phyloP scores from a whole-genome alignment of 2,329 filamentous ascomycete species.

The Colletotrichum brevisporum region DNA sequence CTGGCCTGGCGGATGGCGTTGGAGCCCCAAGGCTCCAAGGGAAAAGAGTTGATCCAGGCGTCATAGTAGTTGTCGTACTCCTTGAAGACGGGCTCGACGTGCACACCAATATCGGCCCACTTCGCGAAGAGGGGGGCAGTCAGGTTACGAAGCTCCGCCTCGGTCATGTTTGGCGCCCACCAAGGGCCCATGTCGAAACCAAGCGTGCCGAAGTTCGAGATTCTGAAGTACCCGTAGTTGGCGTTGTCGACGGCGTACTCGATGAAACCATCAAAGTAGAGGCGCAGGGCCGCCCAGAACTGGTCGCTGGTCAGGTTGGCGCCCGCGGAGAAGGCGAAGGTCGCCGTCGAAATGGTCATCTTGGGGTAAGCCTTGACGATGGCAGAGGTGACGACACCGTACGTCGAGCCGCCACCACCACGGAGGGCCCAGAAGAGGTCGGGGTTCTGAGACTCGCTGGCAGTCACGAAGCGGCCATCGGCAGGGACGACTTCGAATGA shows the following conservation, averaged over 20 bases:
- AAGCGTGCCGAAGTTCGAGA: slow-evolving; percentile 44
- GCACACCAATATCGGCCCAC: slow-evolving; percentile 50
- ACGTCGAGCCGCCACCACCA: slow-evolving; percentile 60
- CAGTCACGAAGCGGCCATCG: slow-evolving; percentile 62
- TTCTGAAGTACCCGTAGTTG: slow-evolving; percentile 46
- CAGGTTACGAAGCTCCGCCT: slow-evolving; percentile 53
- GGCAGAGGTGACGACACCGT: slow-evolving; percentile 68
- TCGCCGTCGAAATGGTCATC: slow-evolving; percentile 57
- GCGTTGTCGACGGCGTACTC: slow-evolving; percentile 45
- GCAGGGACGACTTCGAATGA: slow-evolving; percentile 71
- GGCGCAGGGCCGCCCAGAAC: slow-evolving; percentile 49
- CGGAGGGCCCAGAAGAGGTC: slow-evolving; percentile 77
- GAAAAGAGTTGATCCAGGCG: slow-evolving; percentile 47
- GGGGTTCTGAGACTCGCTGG: slow-evolving; percentile 65
- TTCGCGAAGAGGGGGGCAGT: slow-evolving; percentile 51
- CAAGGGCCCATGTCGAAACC: slow-evolving; percentile 50
- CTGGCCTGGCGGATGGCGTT: slow-evolving; percentile 45
- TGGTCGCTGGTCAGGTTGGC: slow-evolving; percentile 43
- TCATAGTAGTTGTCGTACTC: slow-evolving; percentile 47
- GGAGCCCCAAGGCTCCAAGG: slow-evolving; percentile 44
- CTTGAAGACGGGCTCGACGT: slow-evolving; percentile 45
- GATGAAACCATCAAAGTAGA: slow-evolving; percentile 46
- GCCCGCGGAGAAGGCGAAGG: slow-evolving; percentile 54
- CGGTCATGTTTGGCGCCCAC: slow-evolving; percentile 47
- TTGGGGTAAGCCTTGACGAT: slow-evolving; percentile 66